Percentiles rank a stretch among this genome's conserved stretches.
These are phyloP conservation scores for Microsporum canis DNA, from an alignment of 2,329 filamentous ascomycete genomes.

Conservation along the genomic window DNA sequence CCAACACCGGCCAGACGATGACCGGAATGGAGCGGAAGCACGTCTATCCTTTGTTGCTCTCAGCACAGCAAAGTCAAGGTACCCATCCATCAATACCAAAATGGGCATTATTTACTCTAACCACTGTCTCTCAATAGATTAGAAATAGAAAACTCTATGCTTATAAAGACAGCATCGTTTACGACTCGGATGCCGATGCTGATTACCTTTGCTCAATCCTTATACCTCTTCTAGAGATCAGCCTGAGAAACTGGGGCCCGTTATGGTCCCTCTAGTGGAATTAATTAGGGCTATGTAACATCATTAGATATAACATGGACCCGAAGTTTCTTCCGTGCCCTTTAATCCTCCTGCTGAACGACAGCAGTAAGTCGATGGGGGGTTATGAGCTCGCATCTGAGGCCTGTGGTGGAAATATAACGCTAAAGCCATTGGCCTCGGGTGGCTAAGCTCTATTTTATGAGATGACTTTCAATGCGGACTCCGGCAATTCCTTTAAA, in stretches of 20 bases:
- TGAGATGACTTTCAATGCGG: background rate
- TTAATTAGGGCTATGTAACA: background rate
- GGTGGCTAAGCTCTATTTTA: background rate
- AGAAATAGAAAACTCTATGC: too few relatives aligned
- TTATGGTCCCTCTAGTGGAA: background rate
- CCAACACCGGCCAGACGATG: too few relatives aligned
- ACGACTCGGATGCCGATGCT: background rate
- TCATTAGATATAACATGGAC: background rate
- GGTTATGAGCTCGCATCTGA: conserved; percentile 1
- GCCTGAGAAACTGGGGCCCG: background rate
- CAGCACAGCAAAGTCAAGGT: too few relatives aligned
- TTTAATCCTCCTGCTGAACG: background rate
- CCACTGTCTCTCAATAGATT: too few relatives aligned
- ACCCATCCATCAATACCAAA: too few relatives aligned
- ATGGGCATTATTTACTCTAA: too few relatives aligned
- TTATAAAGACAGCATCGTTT: background rate
- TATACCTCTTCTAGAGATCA: background rate
- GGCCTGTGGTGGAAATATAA: background rate
- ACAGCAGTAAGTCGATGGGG: background rate
- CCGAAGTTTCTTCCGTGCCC: background rate
- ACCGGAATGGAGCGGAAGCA: too few relatives aligned
- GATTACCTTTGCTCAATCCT: background rate
- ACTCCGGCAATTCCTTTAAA: background rate
- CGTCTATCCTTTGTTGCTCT: too few relatives aligned
- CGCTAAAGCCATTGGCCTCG: background rate